Conservation (phyloP, 768 basidiomycete species). For the Trametes meyenii region DNA sequence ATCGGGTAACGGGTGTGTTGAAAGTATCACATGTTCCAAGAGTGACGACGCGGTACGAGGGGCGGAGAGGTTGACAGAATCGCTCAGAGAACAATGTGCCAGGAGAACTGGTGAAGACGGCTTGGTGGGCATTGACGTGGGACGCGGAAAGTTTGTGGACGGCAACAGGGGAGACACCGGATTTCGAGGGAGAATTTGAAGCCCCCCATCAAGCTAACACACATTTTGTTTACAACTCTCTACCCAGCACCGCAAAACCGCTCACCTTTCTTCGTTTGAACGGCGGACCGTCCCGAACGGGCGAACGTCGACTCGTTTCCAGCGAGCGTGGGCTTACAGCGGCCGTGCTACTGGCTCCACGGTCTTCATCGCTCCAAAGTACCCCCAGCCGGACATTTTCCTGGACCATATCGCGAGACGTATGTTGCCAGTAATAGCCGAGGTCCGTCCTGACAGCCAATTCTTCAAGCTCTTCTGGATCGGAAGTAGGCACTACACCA, state of each 20-base stretch:
- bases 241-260: not conserved
- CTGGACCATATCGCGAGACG: conserved; percentile 2
- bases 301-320: not conserved
- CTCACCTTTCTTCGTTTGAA: not conserved
- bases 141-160: conserved; percentile 1
- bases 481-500: conserved; percentile 59
- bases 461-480: conserved; percentile 53
- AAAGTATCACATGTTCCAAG: no score
- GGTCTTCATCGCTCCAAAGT: no score
- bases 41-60: no score
- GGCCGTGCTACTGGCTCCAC: no score
- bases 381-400: not conserved
- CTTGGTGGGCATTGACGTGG: not conserved
- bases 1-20: no score
- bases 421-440: conserved; percentile 18
- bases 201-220: not conserved
- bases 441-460: conserved; percentile 5
- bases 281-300: not conserved
- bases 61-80: no score
- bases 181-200: not conserved
- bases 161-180: not conserved
- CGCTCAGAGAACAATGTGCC: not conserved
- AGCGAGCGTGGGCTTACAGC: no score
- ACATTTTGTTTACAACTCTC: not conserved
- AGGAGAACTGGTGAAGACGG: not conserved